Evolutionary conservation across 2,329 filamentous ascomycete species (phyloP), one percentile per base, ranked within the genome.

Genomic region (Beauveria sp.): DNA sequence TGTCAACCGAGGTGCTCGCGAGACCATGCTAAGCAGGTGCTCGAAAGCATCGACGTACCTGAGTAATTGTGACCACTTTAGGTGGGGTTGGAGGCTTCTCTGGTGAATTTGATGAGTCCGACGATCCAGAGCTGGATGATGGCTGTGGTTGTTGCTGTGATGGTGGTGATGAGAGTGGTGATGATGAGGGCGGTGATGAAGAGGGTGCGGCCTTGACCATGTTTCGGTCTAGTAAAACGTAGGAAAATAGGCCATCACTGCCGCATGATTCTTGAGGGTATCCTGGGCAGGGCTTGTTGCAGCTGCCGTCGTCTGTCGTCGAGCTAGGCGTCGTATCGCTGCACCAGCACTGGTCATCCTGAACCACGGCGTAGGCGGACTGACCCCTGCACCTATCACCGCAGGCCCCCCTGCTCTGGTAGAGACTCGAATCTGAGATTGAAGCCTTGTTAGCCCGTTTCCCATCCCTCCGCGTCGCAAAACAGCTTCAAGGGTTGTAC

Each of bases 341-440:
- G 56, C 56, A 58, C 56, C 56, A 58, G 46, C 56, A 58, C 34
- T 58, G 12, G 30, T 58, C 18, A 26, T 42, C 12, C n/a, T 58
- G 56, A 3, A 58, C 46, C 45, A 58, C 56, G 22, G 56, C 56
- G 30, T 58, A 58, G 9, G 56, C 56, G 1, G 56, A 28, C 30
- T 51, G 45, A 18, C 56, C 56, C 9, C 22, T 42, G 46, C 56
- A 58, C 10, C 22, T 24, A 18, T 58, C 46, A 6, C 34, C 40
- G 38, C 56, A 58, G 3, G 46, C 46, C 24, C 30, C 30, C 43
- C 20, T 22, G 12, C n/a, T 50, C 22, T 50, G 45, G 22, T 43
- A 58, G 28, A 51, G 14, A 38, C 43, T 50, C 12, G 56, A 28
- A 16, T 58, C 56, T 50, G 34, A 26, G 7, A 16, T 26, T 42